These are phyloP conservation scores for Lachnellula occidentalis DNA, from an alignment of 2,329 filamentous ascomycete species.

Conservation along the genomic window DNA sequence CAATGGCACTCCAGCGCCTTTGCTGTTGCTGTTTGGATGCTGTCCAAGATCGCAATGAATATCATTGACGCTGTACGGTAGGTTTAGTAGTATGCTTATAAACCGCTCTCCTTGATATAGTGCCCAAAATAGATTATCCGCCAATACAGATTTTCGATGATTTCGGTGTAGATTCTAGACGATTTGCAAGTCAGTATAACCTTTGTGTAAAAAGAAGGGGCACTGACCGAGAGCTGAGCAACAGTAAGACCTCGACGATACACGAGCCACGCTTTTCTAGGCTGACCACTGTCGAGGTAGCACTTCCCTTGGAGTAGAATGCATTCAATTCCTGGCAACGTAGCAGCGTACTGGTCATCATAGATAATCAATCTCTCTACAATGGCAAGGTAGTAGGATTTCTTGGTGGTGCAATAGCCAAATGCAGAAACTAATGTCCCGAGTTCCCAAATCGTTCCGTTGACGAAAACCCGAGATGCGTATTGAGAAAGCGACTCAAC, in stretches of 20 bases:
- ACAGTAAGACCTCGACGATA: constrained; percentile 37
- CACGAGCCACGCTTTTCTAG: constrained; percentile 38
- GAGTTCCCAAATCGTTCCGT: constrained; percentile 35
- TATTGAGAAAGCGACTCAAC: constrained; percentile 29
- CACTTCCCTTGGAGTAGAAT: constrained; percentile 38
- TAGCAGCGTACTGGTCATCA: constrained; percentile 37
- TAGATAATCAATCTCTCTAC: constrained; percentile 37
- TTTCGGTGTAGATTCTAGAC: neutral
- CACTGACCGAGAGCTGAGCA: constrained; percentile 32
- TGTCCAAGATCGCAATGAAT: constrained; percentile 30
- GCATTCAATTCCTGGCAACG: constrained; percentile 39
- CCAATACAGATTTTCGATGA: neutral
- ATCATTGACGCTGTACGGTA: constrained; percentile 38
- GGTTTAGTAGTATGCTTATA: constrained; percentile 39
- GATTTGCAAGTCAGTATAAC: neutral
- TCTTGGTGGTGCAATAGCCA: constrained; percentile 31
- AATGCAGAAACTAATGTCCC: constrained; percentile 35
- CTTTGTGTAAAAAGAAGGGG: neutral
- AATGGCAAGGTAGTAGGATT: neutral
- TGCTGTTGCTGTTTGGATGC: no score
- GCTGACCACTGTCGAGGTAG: constrained; percentile 41
- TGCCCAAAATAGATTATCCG: neutral
- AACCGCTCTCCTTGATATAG: constrained; percentile 36
- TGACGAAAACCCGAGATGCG: constrained; percentile 33
- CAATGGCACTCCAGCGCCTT: neutral